Conservation (phyloP, 2,329 filamentous ascomycete species). For the Furcasterigmium sp. region DNA sequence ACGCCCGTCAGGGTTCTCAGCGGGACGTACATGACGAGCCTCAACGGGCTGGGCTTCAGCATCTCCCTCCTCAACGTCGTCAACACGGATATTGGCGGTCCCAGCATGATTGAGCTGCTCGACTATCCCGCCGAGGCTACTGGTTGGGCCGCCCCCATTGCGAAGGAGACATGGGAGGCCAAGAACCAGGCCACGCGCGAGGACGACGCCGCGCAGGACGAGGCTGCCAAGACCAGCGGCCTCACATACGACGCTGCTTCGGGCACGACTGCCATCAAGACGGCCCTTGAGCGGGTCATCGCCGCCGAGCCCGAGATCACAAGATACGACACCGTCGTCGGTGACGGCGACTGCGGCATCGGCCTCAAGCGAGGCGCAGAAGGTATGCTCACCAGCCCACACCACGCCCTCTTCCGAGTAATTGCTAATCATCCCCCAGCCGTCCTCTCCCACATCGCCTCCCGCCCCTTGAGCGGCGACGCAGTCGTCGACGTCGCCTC, state of each 20-base stretch:
- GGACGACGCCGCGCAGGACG: conserved; percentile 22
- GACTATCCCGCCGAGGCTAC: conserved; percentile 65
- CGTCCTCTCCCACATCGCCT: conserved; percentile 43
- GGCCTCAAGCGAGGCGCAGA: conserved; percentile 85
- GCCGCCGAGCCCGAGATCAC: conserved; percentile 67
- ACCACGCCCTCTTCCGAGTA: not conserved
- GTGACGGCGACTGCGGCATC: conserved; percentile 86
- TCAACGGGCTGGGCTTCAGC: conserved; percentile 73
- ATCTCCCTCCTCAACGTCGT: conserved; percentile 64
- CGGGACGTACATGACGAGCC: conserved; percentile 73
- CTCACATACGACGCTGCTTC: conserved; percentile 46
- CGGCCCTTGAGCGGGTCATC: conserved; percentile 57
- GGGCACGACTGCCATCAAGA: conserved; percentile 47
- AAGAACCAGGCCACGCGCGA: conserved; percentile 43
- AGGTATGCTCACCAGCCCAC: conserved; percentile 34
- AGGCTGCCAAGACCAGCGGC: conserved; percentile 36
- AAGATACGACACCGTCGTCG: conserved; percentile 74
- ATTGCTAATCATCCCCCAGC: conserved; percentile 28
- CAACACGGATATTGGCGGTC: conserved; percentile 51
- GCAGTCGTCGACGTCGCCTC: conserved; percentile 24
- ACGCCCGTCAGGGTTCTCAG: conserved; percentile 59
- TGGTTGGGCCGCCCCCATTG: conserved; percentile 64
- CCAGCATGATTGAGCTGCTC: conserved; percentile 62
- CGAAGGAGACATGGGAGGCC: conserved; percentile 58
- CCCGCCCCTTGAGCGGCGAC: conserved; percentile 42